A percentile compares a stretch with the other conserved stretches of the same genome.
Conservation (phyloP, 2,329 filamentous ascomycete species). For the Alternaria gaisen region DNA sequence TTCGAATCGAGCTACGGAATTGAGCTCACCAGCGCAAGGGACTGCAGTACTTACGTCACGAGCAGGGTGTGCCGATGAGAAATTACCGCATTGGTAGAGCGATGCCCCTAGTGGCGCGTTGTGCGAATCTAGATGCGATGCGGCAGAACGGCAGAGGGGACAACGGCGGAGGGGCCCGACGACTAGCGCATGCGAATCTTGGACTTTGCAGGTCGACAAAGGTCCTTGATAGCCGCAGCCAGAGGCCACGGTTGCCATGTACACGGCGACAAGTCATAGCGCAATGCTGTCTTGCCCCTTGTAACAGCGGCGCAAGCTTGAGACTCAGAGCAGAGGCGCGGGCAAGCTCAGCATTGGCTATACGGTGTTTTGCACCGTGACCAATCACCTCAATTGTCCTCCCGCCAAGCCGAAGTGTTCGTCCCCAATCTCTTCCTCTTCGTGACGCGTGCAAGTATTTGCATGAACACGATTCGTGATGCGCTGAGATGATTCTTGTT, state of each 20-base stretch:
- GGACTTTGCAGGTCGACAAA: neutral
- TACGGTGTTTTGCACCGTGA: conserved; percentile 7
- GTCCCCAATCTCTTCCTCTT: neutral
- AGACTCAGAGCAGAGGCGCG: neutral
- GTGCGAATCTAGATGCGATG: neutral
- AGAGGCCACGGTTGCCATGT: neutral
- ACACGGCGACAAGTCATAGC: neutral
- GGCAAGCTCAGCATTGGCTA: neutral
- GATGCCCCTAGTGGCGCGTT: neutral
- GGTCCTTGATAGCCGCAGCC: neutral
- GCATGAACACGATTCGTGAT: neutral
- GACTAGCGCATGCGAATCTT: neutral
- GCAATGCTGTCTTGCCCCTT: neutral
- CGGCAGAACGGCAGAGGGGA: neutral
- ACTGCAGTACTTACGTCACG: no score
- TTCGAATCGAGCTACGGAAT: no score
- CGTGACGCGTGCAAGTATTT: conserved; percentile 10
- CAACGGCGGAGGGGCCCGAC: neutral
- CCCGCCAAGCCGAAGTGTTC: conserved; percentile 5
- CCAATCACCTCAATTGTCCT: conserved; percentile 3
- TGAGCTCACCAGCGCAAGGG: no score
- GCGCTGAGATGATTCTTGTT: conserved; percentile 4
- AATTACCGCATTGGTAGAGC: neutral
- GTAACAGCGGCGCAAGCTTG: neutral
- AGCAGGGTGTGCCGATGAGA: neutral